Base-by-base conservation (phyloP, 345 rosid species). In the Acer yangbiense region DNA sequence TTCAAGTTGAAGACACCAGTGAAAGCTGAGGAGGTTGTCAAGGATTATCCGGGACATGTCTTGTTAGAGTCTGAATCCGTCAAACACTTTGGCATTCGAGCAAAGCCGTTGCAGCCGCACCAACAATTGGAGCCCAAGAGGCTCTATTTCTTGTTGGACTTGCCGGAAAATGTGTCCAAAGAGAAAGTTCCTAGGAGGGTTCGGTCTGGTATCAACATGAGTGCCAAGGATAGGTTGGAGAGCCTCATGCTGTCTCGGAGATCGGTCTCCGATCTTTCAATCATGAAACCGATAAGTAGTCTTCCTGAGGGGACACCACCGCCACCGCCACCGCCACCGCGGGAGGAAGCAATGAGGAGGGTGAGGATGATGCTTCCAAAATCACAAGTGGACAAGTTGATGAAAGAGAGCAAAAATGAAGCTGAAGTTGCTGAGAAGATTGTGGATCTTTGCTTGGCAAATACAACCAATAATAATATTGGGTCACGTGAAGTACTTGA, bases 161-260 rank as follows among this genome's bases (percentile, higher is more conserved):
- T 92, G 65, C 98, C 98, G 0, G 88, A 60, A 46, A 9, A 8
- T 8, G 50, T 46, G 75, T 68, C 50, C 10, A 68, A 75, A 1
- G 89, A 86, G 77, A 79, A 73, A 57, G 74, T 13, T 9, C 88
- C 98, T 2, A 86, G 98, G 68, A 89, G 96, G 83, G 98, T 84
- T 68, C 85, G 92, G 81, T 97, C 98, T 13, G 96, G 89, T 57
- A 89, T 97, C 0, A 76, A 79, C 83, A 90, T 97, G 98, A 86
- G 90, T 70, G 98, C 99, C 0, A 89, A 86, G 83, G 99, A 94
- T 82, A 85, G 95, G 80, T 84, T 97, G 2, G 98, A 97, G 85
- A 88, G 86, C 79, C 83, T 96, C 32, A 92, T 85, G 97, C 29
- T 94, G 85, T 79, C 95, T 9, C 80, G 95, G 81, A 86, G 99